Base-by-base conservation (phyloP, 805 yeast genomes). In the Ogataea angusta region DNA sequence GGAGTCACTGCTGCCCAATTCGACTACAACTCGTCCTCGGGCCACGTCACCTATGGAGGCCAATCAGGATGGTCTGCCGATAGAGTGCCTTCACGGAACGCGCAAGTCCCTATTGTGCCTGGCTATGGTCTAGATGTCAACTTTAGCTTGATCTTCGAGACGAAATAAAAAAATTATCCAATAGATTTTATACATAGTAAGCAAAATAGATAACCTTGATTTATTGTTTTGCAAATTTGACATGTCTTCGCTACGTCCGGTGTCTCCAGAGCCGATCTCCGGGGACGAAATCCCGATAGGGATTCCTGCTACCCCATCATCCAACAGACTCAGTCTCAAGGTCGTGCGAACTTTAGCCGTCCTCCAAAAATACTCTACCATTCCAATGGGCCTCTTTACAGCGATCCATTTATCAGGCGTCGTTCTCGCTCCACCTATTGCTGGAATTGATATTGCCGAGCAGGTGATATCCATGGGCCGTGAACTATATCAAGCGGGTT, bases 401-500 rank as follows among this genome's bases (percentile, higher is more conserved):
- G 70, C 76, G 0, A 59, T 84, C 8, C 93, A 85, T 56, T 52
- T 76, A 0, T 45, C 76, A 1, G 67, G 82, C 0, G 82, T 79
- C 5, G 64, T 76, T 0, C 48, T 75, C 2, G 68, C 74, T 0
- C 91, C 93, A 0, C 57, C 63, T 0, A 54, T 72, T 4, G 52
- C 76, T 4, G 72, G 76, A 6, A 42, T 62, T 1, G 67, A 58
- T 0, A 40, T 68, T 2, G 73, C 76, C 3, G 73, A 80, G 38
- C 82, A 80, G 38, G 48, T 78, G 23, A 65, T 85, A 36, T 74
- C 80, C 47, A 66, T 80, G 63, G 78, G 79, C 0, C 67, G 91
- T 27, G 72, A 77, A 13, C 50, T 85, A 0, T 85, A 84, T 56
- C 85, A 80, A 42, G 64, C 69, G 0, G 70, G 80, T 0, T 48